A percentile compares a stretch with the other conserved stretches of the same genome.
These are phyloP conservation scores for Calonectria pseudoturangicola DNA, from an alignment of 2,329 filamentous ascomycete genomes.

Conservation along the genomic window DNA sequence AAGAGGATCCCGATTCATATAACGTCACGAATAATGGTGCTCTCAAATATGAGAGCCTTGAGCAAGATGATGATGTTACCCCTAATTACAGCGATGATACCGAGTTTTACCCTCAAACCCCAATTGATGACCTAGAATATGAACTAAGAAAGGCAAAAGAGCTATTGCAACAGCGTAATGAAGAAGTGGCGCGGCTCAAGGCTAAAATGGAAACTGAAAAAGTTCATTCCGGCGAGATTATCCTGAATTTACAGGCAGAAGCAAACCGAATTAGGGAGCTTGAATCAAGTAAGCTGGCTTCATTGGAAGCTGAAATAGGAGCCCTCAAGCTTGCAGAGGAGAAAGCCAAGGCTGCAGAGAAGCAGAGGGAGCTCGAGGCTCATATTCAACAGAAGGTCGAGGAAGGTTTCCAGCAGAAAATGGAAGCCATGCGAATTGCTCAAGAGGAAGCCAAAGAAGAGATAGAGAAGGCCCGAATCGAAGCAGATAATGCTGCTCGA, in stretches of 20 bases:
- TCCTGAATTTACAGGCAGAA: not conserved
- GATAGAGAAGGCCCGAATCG: slow-evolving; percentile 46
- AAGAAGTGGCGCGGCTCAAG: not conserved
- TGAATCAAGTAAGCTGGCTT: not conserved
- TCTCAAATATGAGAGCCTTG: not conserved
- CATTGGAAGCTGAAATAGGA: slow-evolving; percentile 72
- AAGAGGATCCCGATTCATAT: not conserved
- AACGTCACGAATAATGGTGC: not conserved
- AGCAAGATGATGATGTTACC: not conserved
- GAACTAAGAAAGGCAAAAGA: not conserved
- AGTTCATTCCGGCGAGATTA: too few relatives aligned
- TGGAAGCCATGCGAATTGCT: slow-evolving; percentile 52
- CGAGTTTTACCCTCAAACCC: not conserved
- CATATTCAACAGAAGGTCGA: slow-evolving; percentile 69
- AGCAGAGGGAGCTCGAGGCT: slow-evolving; percentile 65
- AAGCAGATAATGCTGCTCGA: slow-evolving; percentile 65
- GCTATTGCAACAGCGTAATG: not conserved
- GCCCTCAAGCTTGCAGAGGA: slow-evolving; percentile 57
- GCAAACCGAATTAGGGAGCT: not conserved
- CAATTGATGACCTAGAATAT: not conserved
- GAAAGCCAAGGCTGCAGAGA: slow-evolving; percentile 65
- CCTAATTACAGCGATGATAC: not conserved
- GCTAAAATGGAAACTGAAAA: too few relatives aligned
- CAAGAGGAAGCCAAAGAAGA: slow-evolving; percentile 60
- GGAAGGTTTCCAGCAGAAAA: slow-evolving; percentile 58